phyloP scores from a whole-genome alignment of 371 early-diverging fungal genomes.

The Mortierella sp. region DNA sequence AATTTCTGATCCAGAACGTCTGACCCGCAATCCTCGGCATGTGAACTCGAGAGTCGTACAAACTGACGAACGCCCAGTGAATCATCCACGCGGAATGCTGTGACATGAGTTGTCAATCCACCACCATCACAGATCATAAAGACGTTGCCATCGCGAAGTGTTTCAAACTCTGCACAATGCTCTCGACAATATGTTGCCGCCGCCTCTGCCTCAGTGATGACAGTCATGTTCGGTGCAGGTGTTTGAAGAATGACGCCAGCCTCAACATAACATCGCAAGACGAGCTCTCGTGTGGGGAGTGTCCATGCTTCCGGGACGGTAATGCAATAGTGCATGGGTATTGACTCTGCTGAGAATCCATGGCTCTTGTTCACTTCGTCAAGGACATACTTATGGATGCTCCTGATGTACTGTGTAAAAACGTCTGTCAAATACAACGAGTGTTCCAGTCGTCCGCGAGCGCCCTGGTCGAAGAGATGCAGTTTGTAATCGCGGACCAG shows the following conservation, averaged over 20 bases:
- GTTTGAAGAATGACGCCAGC: constrained; percentile 44
- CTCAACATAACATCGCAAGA: constrained; percentile 50
- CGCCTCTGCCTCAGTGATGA: constrained; percentile 53
- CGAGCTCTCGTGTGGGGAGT: constrained; percentile 40
- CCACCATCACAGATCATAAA: constrained; percentile 58
- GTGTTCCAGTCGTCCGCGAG: constrained; percentile 37
- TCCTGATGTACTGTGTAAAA: constrained; percentile 36
- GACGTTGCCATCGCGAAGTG: constrained; percentile 39
- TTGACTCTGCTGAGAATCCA: constrained; percentile 39
- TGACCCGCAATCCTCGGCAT: constrained; percentile 45
- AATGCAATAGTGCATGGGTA: constrained; percentile 47
- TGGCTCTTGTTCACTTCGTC: constrained; percentile 52
- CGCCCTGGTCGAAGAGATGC: constrained; percentile 44
- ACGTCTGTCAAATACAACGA: constrained; percentile 44
- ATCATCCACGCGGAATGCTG: constrained; percentile 45
- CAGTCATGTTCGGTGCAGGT: constrained; percentile 50
- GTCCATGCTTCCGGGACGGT: constrained; percentile 52
- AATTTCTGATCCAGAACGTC: constrained; percentile 44
- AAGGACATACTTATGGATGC: constrained; percentile 36
- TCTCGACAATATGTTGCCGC: constrained; percentile 53
- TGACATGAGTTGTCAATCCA: constrained; percentile 43
- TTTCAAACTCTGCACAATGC: constrained; percentile 48
- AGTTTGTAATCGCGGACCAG: constrained; percentile 46
- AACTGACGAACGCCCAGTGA: constrained; percentile 45
- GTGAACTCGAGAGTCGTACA: constrained; percentile 41